Evolutionary conservation across 306 rosid genomes (phyloP).

Genomic region (Styphnolobium japonicum): DNA sequence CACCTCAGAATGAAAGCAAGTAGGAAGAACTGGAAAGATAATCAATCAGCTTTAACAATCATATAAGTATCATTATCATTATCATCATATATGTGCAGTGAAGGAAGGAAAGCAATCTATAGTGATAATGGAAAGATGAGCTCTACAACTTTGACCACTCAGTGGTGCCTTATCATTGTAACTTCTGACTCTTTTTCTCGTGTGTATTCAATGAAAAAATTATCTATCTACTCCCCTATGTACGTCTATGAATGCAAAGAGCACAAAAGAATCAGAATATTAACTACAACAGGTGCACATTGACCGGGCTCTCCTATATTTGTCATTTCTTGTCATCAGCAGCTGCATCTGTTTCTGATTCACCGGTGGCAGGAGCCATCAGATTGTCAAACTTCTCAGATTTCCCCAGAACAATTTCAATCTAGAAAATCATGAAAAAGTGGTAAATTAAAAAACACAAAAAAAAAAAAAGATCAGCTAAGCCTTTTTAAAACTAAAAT

Average conservation of each 20-base stretch:
- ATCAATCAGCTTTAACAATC: conserved; percentile 16
- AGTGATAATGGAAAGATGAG: conserved; percentile 33
- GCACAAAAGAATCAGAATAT: conserved; percentile 37
- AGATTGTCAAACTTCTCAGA: conserved; percentile 79
- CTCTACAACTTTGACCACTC: conserved; percentile 50
- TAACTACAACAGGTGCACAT: conserved; percentile 56
- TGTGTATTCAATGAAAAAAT: conserved; percentile 18
- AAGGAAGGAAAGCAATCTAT: conserved; percentile 41
- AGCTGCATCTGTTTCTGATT: conserved; percentile 44
- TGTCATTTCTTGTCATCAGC: conserved; percentile 49
- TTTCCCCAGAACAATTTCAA: conserved; percentile 91
- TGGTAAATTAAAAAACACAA: background rate
- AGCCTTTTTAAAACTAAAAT: background rate
- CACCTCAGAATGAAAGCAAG: too few relatives aligned
- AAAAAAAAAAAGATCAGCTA: background rate
- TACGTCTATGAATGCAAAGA: conserved; percentile 34
- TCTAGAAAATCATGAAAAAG: conserved; percentile 38
- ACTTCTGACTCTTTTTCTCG: conserved; percentile 29
- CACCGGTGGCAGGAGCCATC: conserved; percentile 46
- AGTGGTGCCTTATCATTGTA: conserved; percentile 21
- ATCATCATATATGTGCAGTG: conserved; percentile 24
- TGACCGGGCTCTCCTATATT: conserved; percentile 10
- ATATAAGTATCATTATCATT: background rate
- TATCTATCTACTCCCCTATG: conserved; percentile 34
- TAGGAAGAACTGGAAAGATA: background rate